A percentile compares a stretch with the other conserved stretches of the same genome.
These are phyloP conservation scores for Colletotrichum chlorophyti DNA, from an alignment of 2,329 filamentous ascomycete species.

Conservation along the genomic window DNA sequence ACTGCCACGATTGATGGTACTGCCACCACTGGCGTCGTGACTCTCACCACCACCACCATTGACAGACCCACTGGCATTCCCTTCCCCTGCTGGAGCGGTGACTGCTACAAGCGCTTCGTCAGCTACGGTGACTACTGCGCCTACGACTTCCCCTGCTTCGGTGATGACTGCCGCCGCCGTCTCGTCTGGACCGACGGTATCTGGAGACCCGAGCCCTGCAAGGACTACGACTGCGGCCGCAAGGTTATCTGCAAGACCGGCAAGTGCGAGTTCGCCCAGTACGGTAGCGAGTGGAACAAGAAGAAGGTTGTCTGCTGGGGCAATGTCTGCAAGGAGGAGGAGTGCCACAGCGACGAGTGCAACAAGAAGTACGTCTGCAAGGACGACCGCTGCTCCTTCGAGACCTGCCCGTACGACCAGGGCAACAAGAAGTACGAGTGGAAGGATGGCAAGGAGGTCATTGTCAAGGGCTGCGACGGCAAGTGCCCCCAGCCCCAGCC, in stretches of 20 bases:
- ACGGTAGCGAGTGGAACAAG: conserved; percentile 18
- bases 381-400: conserved; percentile 36
- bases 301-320: conserved; percentile 25
- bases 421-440: conserved; percentile 41
- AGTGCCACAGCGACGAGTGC: conserved; percentile 40
- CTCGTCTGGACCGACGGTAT: conserved; percentile 28
- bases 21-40: neutral
- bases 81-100: conserved; percentile 30
- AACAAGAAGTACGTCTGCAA: conserved; percentile 33
- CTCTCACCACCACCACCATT: conserved; percentile 12
- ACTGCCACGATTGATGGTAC: conserved; percentile 6
- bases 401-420: conserved; percentile 32
- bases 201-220: conserved; percentile 20
- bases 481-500: conserved; percentile 37
- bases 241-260: conserved; percentile 22
- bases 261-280: conserved; percentile 4
- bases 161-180: conserved; percentile 26
- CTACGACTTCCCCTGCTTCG: conserved; percentile 37
- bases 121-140: conserved; percentile 43
- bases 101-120: conserved; percentile 38
- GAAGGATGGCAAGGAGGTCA: conserved; percentile 38
- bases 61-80: neutral
- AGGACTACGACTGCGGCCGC: conserved; percentile 18
- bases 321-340: conserved; percentile 34
- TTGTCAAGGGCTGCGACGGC: conserved; percentile 36